Evolutionary conservation across 805 yeast species (phyloP).

Genomic region (Teunomyces stri): DNA sequence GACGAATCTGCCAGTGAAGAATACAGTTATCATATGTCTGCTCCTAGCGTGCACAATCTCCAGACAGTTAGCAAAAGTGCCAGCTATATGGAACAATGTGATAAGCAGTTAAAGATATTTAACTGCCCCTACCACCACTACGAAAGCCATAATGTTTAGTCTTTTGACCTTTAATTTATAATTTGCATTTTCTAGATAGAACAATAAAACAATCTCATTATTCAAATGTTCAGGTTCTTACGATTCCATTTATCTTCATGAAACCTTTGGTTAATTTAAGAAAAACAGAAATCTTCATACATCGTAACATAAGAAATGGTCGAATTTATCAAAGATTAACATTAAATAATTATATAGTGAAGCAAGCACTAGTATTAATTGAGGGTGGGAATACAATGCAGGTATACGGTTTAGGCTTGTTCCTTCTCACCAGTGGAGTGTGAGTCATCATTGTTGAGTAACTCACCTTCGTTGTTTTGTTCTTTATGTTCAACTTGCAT

Average conservation of each 20-base stretch:
- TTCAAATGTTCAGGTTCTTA: too few relatives aligned
- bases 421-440: conserved; percentile 11
- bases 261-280: too few relatives aligned
- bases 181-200: neutral
- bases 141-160: neutral
- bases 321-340: neutral
- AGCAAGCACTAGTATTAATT: neutral
- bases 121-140: conserved; percentile 7
- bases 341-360: neutral
- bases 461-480: conserved; percentile 14
- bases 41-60: conserved; percentile 3
- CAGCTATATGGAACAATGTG: conserved; percentile 11
- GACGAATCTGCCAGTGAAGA: conserved; percentile 1
- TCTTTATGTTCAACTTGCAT: conserved; percentile 36
- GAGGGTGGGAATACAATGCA: neutral
- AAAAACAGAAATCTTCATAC: too few relatives aligned
- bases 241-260: too few relatives aligned
- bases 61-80: conserved; percentile 10
- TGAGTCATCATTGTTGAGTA: conserved; percentile 7
- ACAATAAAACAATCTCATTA: neutral
- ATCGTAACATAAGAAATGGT: too few relatives aligned
- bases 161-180: neutral
- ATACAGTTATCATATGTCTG: conserved; percentile 5
- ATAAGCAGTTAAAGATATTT: conserved; percentile 8
- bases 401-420: conserved; percentile 1